A percentile compares a stretch with the other conserved stretches of the same genome.
Evolutionary conservation across 768 basidiomycete species (phyloP).

Genomic region (Mycena belliarum): DNA sequence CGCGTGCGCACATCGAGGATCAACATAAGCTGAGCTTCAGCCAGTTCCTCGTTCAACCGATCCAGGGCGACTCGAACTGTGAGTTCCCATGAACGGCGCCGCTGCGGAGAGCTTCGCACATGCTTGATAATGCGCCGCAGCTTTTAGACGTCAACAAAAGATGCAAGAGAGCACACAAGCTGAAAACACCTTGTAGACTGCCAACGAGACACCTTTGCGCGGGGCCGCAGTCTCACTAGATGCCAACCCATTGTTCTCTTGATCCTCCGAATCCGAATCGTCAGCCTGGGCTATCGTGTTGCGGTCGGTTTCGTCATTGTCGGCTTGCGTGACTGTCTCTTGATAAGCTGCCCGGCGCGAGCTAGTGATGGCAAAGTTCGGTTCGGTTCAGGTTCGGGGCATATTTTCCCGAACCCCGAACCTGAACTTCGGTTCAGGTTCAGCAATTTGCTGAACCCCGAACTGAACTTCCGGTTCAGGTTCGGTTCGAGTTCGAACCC

Average conservation of each 20-base stretch:
- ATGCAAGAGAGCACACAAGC: not conserved
- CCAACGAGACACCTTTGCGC: slow-evolving; percentile 1
- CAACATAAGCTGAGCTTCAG: not conserved
- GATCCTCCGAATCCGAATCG: not conserved
- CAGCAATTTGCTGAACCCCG: too few relatives aligned
- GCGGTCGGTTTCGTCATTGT: not conserved
- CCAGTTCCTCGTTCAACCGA: not conserved
- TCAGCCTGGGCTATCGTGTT: too few relatives aligned
- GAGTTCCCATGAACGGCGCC: slow-evolving; percentile 1
- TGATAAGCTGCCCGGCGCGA: slow-evolving; percentile 3
- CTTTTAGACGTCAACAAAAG: not conserved
- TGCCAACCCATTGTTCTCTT: too few relatives aligned
- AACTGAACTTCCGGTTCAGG: too few relatives aligned
- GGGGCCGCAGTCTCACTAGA: too few relatives aligned
- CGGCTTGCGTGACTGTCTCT: not conserved
- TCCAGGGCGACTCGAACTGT: not conserved
- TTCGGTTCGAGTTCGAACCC: too few relatives aligned
- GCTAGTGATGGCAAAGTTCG: too few relatives aligned
- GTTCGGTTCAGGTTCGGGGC: too few relatives aligned
- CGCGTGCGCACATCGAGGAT: slow-evolving; percentile 4
- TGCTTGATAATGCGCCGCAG: slow-evolving; percentile 10
- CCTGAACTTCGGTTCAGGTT: too few relatives aligned
- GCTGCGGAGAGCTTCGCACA: slow-evolving; percentile 14
- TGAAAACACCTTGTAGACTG: not conserved
- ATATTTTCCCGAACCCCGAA: too few relatives aligned